Evolutionary conservation across 768 basidiomycete species (phyloP), one percentile per base, ranked within the genome.

Genomic region (Pisolithus microcarpus): DNA sequence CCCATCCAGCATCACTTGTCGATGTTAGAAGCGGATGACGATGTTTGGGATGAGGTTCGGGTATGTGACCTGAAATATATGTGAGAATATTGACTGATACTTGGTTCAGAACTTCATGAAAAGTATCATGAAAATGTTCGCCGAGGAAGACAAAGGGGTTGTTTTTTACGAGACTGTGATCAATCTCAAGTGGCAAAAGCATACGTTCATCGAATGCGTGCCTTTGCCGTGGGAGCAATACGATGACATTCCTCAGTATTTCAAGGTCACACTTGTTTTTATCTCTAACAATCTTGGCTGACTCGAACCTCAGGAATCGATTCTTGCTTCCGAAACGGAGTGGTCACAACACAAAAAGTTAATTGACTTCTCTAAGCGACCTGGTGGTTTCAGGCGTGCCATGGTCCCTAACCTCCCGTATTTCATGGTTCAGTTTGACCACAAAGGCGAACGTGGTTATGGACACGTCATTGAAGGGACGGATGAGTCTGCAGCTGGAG

Each of bases 321-420:
- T 99, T 56, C 69, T 94, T 16, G 77, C 86, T 38, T 94, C 92
- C 2, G 96, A 97, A 65, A 78, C 85, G 6, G 96, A 98, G 71
- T 99, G 96, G 96, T 93, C 94, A 6, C 92, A 96, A 61, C 94
- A 99, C 72, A 93, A 91, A 65, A 97, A 97, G 63, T 72, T 97
- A 47, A 97, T 99, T 57, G 91, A 95, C 67, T 99, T 99, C 65
- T 80, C 89, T 3, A 72, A 82, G 8, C 76, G 91, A 4, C 89
- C 91, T 1, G 94, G 95, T 16, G 95, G 95, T 3, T 98, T 98
- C 74, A 77, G 94, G 38, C 80, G 95, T 0, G 84, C 90, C 23
- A 89, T 99, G 87, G 95, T 99, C 10, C 84, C 94, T 3, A 96
- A 97, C 61, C 71, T 99, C 28, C 96, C 96, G 1, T 99, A 99